Base-by-base conservation (phyloP, 331 rosid species). In the Erythrophleum ivorense region DNA sequence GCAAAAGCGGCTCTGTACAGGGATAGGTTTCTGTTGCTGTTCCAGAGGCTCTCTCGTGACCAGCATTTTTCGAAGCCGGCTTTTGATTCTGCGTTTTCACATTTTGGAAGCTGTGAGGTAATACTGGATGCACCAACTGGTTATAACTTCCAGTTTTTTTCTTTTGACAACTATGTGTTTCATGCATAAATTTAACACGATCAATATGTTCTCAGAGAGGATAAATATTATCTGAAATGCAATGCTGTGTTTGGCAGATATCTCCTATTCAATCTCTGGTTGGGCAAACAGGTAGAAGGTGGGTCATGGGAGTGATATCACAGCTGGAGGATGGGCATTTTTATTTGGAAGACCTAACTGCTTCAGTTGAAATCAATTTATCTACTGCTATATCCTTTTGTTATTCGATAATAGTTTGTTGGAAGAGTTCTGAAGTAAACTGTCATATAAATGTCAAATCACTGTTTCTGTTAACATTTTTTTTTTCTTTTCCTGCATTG, bases 261-360 rank as follows among this genome's bases (percentile, higher is more conserved):
- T 95, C 99, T 82, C 97, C 96, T 45, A 93, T 95, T 81, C 99
- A 92, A 85, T 93, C 99, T 78, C 85, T 95, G 78, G 96, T 95
- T 76, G 98, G 98, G 78, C 91, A 88, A 81, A 81, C 87, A 1
- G 99, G 97, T 57, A 89, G 91, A 85, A 75, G 84, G 86, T 95
- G 99, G 97, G 93, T 95, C 43, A 93, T 93, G 98, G 99, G 97
- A 72, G 86, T 95, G 81, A 92, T 95, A 81, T 95, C 94, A 70
- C 98, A 95, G 88, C 84, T 93, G 90, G 98, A 95, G 88, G 98
- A 95, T 78, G 98, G 94, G 0, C 99, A 91, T 84, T 92, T 87
- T 82, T 95, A 88, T 86, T 85, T 95, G 91, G 98, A 95, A 90
- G 98, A 95, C 82, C 97, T 95, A 15, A 86, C 97, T 2, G 98